Conservation (phyloP, 1,139 yeast genomes). For the Kurtzmaniella quercitrusa region DNA sequence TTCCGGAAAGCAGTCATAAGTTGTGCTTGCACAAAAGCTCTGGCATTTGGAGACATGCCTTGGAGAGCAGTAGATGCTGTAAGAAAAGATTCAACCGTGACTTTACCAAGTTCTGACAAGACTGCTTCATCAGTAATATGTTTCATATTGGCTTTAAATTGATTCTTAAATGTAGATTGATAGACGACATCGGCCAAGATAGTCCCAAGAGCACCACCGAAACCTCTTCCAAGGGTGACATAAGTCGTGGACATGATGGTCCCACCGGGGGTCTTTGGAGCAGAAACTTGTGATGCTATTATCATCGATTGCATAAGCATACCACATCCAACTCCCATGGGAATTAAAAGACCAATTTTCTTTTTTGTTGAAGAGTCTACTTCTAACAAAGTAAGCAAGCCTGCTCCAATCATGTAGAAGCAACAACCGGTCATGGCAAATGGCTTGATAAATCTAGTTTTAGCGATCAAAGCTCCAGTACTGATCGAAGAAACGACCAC, state of each 20-base stretch:
- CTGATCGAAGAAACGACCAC: conserved; percentile 27
- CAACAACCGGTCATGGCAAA: conserved; percentile 22
- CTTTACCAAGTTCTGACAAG: conserved; percentile 15
- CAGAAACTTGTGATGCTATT: conserved; percentile 27
- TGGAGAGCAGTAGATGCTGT: conserved; percentile 18
- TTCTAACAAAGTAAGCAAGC: conserved; percentile 26
- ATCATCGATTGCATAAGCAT: conserved; percentile 25
- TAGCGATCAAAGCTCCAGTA: conserved; percentile 27
- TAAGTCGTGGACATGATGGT: conserved; percentile 34
- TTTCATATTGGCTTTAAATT: conserved; percentile 13
- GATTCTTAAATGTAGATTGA: conserved; percentile 23
- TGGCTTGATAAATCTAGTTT: conserved; percentile 28
- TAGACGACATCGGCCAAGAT: conserved; percentile 33
- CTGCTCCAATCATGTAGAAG: conserved; percentile 31
- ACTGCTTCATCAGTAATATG: conserved; percentile 15
- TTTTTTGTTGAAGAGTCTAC: conserved; percentile 23
- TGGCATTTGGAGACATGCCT: conserved; percentile 21
- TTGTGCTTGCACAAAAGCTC: conserved; percentile 22
- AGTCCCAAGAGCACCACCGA: conserved; percentile 29
- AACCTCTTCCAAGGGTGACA: conserved; percentile 26
- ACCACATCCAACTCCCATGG: conserved; percentile 29
- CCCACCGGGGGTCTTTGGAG: conserved; percentile 35
- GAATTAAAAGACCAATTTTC: conserved; percentile 33
- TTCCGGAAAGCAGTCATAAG: conserved; percentile 28
- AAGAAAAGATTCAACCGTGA: conserved; percentile 14